Evolutionary conservation across 345 rosid species (phyloP).

Genomic region (Nasturtium officinale): DNA sequence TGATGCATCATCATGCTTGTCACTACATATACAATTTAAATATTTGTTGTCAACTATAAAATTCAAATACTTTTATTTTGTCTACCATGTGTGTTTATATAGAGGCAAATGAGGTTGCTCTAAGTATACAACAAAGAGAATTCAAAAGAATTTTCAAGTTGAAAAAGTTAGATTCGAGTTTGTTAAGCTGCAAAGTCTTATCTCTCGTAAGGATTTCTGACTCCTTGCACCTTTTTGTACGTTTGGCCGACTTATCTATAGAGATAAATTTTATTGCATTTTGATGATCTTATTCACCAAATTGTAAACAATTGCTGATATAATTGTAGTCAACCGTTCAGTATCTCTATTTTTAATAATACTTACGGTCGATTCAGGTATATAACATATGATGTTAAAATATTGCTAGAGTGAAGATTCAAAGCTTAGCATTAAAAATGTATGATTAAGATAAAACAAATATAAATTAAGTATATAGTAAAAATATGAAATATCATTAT

Average conservation of each 20-base stretch:
- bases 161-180: conserved; percentile 5
- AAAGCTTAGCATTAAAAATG: too few species aligned
- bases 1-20: conserved; percentile 41
- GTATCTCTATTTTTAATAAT: not conserved
- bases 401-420: not conserved
- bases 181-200: not conserved
- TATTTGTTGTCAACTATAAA: not conserved
- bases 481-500: too few species aligned
- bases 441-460: too few species aligned
- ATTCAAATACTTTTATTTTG: not conserved
- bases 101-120: not conserved
- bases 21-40: conserved; percentile 37
- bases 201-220: not conserved
- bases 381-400: not conserved
- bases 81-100: not conserved
- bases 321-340: conserved; percentile 8
- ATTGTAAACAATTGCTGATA: not conserved
- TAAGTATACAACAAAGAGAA: not conserved
- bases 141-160: conserved; percentile 1
- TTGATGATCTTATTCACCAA: not conserved
- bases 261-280: not conserved
- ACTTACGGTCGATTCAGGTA: not conserved
- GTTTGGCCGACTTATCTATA: not conserved
- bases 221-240: not conserved
- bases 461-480: too few species aligned